phyloP scores from a whole-genome alignment of 1,284 basidiomycete genomes.

The Leccinum fallax region DNA sequence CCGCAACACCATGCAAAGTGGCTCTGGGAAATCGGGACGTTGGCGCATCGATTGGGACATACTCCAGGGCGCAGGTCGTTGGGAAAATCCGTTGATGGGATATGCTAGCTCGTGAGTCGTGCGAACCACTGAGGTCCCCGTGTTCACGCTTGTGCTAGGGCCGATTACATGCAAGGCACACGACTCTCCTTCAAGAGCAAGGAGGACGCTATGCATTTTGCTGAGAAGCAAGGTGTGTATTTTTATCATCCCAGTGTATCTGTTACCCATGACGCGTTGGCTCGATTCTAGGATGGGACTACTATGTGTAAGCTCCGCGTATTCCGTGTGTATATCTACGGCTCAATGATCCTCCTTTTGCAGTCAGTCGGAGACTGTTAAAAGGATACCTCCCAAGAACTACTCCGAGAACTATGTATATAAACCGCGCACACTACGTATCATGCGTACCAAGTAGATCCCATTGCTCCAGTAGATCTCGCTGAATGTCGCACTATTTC shows the following conservation, averaged over 20 bases:
- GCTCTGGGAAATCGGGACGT: conserved; percentile 80
- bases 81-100: conserved; percentile 99
- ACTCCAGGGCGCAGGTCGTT: conserved; percentile 85
- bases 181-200: conserved; percentile 80
- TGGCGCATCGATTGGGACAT: conserved; percentile 98
- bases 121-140: neutral
- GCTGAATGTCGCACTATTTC: neutral
- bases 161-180: conserved; percentile 97
- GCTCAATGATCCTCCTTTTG: conserved; percentile 1
- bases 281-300: conserved; percentile 65
- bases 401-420: conserved; percentile 93
- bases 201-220: conserved; percentile 94
- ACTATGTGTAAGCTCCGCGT: conserved; percentile 60
- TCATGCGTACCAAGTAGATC: conserved; percentile 90
- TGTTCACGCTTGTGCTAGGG: conserved; percentile 49
- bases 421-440: conserved; percentile 79
- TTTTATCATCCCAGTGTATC: neutral
- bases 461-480: neutral
- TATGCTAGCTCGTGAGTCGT: conserved; percentile 87
- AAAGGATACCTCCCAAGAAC: conserved; percentile 87
- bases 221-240: conserved; percentile 82
- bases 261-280: conserved; percentile 2
- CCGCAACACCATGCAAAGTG: conserved; percentile 95
- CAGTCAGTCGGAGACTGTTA: conserved; percentile 70
- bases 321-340: conserved; percentile 4